Conservation (phyloP, 73 alveolate genomes). For the Blepharisma japonicum region DNA sequence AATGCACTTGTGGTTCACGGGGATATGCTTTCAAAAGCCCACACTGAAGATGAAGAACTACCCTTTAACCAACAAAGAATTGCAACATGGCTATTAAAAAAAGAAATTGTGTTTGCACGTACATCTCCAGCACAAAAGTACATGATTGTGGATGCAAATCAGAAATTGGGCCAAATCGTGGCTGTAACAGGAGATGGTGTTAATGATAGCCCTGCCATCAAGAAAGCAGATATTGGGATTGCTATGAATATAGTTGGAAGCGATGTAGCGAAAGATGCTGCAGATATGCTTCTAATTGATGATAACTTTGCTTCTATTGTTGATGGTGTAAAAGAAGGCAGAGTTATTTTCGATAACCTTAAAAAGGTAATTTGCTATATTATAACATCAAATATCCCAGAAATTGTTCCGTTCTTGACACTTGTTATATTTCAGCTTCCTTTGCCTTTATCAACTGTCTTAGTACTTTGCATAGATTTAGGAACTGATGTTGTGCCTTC, state of each 20-base stretch:
- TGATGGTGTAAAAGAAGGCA: slow-evolving; percentile 94
- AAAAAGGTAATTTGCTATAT: slow-evolving; percentile 68
- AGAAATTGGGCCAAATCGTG: slow-evolving; percentile 88
- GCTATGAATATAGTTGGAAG: slow-evolving; percentile 93
- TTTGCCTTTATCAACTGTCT: slow-evolving; percentile 77
- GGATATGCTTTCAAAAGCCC: slow-evolving; percentile 53
- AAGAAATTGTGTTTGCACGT: slow-evolving; percentile 93
- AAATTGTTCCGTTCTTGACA: slow-evolving; percentile 75
- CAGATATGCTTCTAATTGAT: slow-evolving; percentile 95
- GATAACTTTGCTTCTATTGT: slow-evolving; percentile 97
- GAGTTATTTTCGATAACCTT: slow-evolving; percentile 85
- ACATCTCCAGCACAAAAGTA: slow-evolving; percentile 95
- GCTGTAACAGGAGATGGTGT: slow-evolving; percentile 99
- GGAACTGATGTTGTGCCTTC: slow-evolving; percentile 92
- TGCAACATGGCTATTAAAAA: slow-evolving; percentile 62
- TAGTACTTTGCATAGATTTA: slow-evolving; percentile 77
- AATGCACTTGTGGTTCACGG: slow-evolving; percentile 81
- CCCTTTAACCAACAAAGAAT: slow-evolving; percentile 70
- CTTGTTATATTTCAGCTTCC: slow-evolving; percentile 71
- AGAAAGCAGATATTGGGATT: slow-evolving; percentile 79
- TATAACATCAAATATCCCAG: slow-evolving; percentile 79
- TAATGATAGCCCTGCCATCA: slow-evolving; percentile 70
- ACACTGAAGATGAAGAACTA: slow-evolving; percentile 55
- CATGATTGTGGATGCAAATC: slow-evolving; percentile 89
- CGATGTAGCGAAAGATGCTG: slow-evolving; percentile 99